These are phyloP conservation scores for Fallopia convolvulus DNA, from an alignment of 148 eudicot species.

Conservation along the genomic window DNA sequence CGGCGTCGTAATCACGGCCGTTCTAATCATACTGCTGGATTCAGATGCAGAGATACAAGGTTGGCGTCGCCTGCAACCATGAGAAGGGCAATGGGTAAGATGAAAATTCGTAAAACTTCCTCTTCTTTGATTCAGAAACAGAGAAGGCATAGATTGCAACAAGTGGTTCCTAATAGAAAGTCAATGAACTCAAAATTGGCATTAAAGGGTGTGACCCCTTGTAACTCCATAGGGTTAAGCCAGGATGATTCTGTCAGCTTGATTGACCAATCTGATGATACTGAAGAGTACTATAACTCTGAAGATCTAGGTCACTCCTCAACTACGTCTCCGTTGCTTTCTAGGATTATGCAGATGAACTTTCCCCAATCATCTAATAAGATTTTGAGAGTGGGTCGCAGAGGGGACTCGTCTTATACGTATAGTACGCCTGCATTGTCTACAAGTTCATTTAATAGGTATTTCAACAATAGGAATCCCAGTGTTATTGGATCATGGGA, in stretches of 20 bases:
- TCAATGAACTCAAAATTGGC: constrained; percentile 25
- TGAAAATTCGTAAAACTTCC: constrained; percentile 38
- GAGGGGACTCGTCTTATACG: constrained; percentile 65
- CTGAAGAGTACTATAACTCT: constrained; percentile 51
- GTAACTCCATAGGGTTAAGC: constrained; percentile 25
- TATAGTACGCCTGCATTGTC: constrained; percentile 95
- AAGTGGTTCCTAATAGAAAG: constrained; percentile 27
- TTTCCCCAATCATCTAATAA: constrained; percentile 28
- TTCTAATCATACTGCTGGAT: constrained; percentile 24
- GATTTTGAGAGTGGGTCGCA: constrained; percentile 49
- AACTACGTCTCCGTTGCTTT: constrained; percentile 58
- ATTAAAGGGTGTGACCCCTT: constrained; percentile 25
- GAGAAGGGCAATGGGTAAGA: constrained; percentile 45
- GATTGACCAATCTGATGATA: constrained; percentile 65
- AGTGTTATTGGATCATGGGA: constrained; percentile 90
- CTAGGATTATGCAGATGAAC: constrained; percentile 49
- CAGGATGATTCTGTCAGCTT: constrained; percentile 53
- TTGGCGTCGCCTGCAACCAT: constrained; percentile 32
- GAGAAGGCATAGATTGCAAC: constrained; percentile 24
- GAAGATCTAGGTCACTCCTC: constrained; percentile 49
- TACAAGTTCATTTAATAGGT: constrained; percentile 62
- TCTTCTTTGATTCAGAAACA: constrained; percentile 34
- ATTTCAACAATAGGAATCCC: constrained; percentile 44
- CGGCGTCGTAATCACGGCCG: background rate
- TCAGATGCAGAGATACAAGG: constrained; percentile 46